phyloP scores from a whole-genome alignment of 306 rosid species.

The Glycine latifolia region DNA sequence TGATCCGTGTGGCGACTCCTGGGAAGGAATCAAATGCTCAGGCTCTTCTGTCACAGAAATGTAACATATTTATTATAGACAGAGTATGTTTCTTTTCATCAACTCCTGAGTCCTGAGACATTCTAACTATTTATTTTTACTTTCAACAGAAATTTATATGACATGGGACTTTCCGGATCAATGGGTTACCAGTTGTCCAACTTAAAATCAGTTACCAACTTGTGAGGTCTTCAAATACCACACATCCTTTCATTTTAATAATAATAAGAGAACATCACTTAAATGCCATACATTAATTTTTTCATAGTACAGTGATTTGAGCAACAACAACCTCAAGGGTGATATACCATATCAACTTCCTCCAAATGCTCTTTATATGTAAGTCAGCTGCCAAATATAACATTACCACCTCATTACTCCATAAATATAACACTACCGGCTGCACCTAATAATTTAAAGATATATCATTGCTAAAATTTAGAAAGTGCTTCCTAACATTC shows the following conservation, averaged over 20 bases:
- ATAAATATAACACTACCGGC: neutral
- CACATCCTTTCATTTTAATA: neutral
- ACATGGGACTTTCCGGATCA: constrained; percentile 69
- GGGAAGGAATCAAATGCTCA: constrained; percentile 85
- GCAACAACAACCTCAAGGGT: constrained; percentile 80
- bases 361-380: constrained; percentile 74
- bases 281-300: constrained; percentile 57
- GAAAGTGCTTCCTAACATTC: neutral
- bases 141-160: constrained; percentile 69
- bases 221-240: constrained; percentile 63
- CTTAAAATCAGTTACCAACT: constrained; percentile 75
- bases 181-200: constrained; percentile 85
- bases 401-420: neutral
- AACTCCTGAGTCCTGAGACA: neutral
- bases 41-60: constrained; percentile 89
- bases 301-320: constrained; percentile 93
- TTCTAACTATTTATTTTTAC: constrained; percentile 25
- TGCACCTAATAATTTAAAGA: neutral
- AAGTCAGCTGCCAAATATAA: constrained; percentile 49
- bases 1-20: constrained; percentile 86
- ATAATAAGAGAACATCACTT: constrained; percentile 45
- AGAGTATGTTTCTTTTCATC: neutral
- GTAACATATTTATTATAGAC: constrained; percentile 41
- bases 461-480: constrained; percentile 1
- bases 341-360: constrained; percentile 94